Conservation (phyloP, 2,329 filamentous ascomycete species). For the Teratosphaeria gauchensis region DNA sequence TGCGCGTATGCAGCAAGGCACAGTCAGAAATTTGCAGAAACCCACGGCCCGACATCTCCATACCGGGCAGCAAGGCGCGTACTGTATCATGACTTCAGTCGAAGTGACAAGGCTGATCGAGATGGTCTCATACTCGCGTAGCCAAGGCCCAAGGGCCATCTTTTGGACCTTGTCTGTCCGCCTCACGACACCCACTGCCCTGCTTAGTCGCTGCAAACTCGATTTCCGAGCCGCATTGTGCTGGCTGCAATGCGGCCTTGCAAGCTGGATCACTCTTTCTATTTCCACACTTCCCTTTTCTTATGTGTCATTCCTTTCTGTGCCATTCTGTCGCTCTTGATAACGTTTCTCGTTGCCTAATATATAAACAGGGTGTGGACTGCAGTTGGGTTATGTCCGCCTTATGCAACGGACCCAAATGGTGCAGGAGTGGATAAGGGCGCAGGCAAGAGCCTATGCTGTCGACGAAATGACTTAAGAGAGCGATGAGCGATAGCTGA, state of each 20-base stretch:
- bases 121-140: too few species aligned
- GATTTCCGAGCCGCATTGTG: not conserved
- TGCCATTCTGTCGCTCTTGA: not conserved
- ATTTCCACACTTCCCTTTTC: not conserved
- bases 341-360: not conserved
- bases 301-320: not conserved
- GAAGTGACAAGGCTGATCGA: too few species aligned
- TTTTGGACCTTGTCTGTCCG: too few species aligned
- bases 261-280: too few species aligned
- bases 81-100: too few species aligned
- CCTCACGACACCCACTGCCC: too few species aligned
- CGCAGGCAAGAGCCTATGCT: not conserved
- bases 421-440: not conserved
- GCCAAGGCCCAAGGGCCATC: too few species aligned
- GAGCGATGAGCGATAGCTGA: not conserved
- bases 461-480: not conserved
- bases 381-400: not conserved
- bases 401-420: not conserved
- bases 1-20: too few species aligned
- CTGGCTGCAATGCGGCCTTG: not conserved
- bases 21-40: too few species aligned
- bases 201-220: too few species aligned
- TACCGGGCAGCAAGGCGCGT: too few species aligned
- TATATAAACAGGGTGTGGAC: not conserved
- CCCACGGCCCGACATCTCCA: too few species aligned